Evolutionary conservation across 2,329 filamentous ascomycete species (phyloP).

Genomic region (Beauveria pseudobassiana): DNA sequence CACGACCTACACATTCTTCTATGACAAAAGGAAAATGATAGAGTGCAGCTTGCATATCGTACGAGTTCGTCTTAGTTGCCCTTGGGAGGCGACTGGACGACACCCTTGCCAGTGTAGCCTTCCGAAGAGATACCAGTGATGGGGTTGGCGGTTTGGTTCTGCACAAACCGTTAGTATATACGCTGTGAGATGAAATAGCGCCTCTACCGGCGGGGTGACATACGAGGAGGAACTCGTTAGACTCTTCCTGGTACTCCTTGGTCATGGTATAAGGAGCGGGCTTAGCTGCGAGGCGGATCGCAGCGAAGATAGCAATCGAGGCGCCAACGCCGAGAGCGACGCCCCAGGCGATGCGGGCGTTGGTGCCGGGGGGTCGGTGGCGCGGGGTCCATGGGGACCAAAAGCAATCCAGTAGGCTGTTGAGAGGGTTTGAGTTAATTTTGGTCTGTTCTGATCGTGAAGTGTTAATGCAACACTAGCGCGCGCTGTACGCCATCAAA

Average conservation of each 20-base stretch:
- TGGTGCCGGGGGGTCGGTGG: conserved; percentile 78
- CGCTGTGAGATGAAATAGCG: not conserved
- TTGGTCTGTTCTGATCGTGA: conserved; percentile 15
- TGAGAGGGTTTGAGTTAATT: conserved; percentile 33
- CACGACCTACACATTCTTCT: conserved; percentile 25
- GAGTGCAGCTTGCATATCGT: conserved; percentile 13
- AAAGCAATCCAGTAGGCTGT: conserved; percentile 99
- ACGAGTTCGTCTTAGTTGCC: conserved; percentile 31
- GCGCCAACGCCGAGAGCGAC: conserved; percentile 59
- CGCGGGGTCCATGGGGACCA: conserved; percentile 88
- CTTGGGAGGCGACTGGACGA: conserved; percentile 63
- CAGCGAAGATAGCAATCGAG: conserved; percentile 64
- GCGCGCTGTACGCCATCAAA: not conserved
- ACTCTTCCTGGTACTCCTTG: conserved; percentile 93
- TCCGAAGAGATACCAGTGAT: conserved; percentile 76
- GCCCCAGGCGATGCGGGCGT: conserved; percentile 69
- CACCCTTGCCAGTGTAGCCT: conserved; percentile 70
- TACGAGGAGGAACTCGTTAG: conserved; percentile 92
- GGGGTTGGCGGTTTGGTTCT: conserved; percentile 81
- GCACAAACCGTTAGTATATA: conserved; percentile 19
- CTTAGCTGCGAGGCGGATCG: conserved; percentile 64
- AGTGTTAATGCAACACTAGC: conserved; percentile 3
- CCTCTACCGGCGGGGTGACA: conserved; percentile 24
- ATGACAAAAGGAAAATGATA: conserved; percentile 27
- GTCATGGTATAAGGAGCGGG: conserved; percentile 79